Evolutionary conservation across 257 asterid species (phyloP), one percentile per base, ranked within the genome.

Genomic region (Misopates orontium): DNA sequence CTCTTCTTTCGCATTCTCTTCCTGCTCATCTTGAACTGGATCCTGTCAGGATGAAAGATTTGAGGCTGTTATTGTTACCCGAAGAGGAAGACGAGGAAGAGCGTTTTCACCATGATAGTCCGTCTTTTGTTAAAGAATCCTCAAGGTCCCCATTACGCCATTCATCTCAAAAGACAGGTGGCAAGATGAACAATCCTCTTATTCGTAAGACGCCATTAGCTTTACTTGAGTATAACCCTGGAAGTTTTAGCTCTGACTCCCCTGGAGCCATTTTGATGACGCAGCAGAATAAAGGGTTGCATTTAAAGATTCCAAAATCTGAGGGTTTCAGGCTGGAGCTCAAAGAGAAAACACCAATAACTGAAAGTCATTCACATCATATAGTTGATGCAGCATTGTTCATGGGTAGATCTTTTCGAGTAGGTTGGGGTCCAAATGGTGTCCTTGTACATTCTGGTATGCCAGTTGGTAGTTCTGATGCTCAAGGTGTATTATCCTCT

Each of bases 401-500:
- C 82, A 86, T 90, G 97, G 96, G 99, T 55, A 86, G 97, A 82
- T 90, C 97, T 7, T 94, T 94, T 78, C 92, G 99, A 36, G 96
- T 86, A 51, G 97, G 99, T 62, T 94, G 99, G 99, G 99, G 99
- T 56, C 99, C 96, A 20, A 88, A 88, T 71, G 97, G 99, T 9
- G 80, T 85, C 58, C 95, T 94, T 74, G 87, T 90, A 72, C 97
- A 93, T 80, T 86, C 97, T 75, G 99, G 97, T 41, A 82, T 65
- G 79, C 93, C 94, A 71, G 86, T 89, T 82, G 89, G 95, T 54
- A 77, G 88, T 77, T 75, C 68, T 51, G 76, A 64, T 52, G 24
- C 78, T 58, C 74, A 47, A 15, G 47, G 69, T 75, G 79, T 78
- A 36, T 77, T 90, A 74, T 90, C 99, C 65, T 94, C 97, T 49